Evolutionary conservation across 2,329 filamentous ascomycete genomes (phyloP), one percentile per base, ranked within the genome.

Genomic region (Microdochium bolleyi): DNA sequence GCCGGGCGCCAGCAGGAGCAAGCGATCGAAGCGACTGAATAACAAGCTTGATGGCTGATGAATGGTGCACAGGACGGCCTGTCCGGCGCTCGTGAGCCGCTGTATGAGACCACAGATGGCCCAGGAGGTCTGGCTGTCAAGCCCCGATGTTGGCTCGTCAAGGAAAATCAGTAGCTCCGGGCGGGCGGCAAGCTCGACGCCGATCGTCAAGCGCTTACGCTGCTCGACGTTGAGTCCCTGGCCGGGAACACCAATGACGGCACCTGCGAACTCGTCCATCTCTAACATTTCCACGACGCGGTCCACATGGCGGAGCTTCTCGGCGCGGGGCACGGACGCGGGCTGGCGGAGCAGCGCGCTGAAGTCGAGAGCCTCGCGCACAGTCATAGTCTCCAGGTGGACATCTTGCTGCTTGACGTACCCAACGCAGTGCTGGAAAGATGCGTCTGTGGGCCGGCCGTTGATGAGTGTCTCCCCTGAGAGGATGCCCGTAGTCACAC

Each of bases 121-220:
- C 82, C 84, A 88, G 1, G 85, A 85, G 1, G 85, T 88, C 62
- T 89, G 84, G 62, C 78, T 83, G 64, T 89, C 86, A 19, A 89
- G 76, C 66, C 86, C 86, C 24, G 84, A 88, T 2, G 85, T 89
- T 3, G 87, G 87, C 63, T 90, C 87, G 61, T 90, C 86, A 19
- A 89, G 74, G 74, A 89, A 89, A 37, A 89, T 75, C 52, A 89
- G 75, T 4, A 89, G 72, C 50, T 84, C 77, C 4, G 86, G 86
- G 66, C 85, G 88, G 2, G 86, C 86, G 21, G 84, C 85, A 19
- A 90, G 72, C 64, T 89, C 87, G 2, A 89, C 85, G 64, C 84
- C 86, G 55, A 89, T 89, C 1, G 85, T 89, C 19, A 89, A 73
- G 59, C 84, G 79, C 54, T 73, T 73, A 16, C 70, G 62, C 57